phyloP scores from a whole-genome alignment of 148 eudicot species.

The Vaccinium myrtillus region DNA sequence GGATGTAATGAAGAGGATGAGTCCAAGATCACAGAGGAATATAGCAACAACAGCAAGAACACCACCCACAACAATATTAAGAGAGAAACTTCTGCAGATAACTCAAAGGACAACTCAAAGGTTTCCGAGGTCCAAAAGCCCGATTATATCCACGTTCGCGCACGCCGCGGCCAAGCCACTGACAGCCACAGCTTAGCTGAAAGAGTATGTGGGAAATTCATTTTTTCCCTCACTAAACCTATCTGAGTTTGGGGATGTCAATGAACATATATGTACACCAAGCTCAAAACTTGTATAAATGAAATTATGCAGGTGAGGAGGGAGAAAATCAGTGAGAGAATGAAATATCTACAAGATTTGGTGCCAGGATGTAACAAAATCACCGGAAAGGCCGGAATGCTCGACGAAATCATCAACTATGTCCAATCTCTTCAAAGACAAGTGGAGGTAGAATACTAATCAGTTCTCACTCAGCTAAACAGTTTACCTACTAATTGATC shows the following conservation, averaged over 20 bases:
- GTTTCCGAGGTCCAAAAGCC: constrained; percentile 55
- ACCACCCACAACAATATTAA: constrained; percentile 31
- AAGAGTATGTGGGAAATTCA: constrained; percentile 50
- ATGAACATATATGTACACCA: background rate
- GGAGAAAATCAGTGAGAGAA: constrained; percentile 92
- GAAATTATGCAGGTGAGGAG: constrained; percentile 65
- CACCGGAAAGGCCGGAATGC: constrained; percentile 98
- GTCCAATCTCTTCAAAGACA: constrained; percentile 98
- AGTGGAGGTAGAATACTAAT: constrained; percentile 71
- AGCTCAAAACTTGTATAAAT: background rate
- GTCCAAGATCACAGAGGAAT: constrained; percentile 56
- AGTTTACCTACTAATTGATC: background rate
- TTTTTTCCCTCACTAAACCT: background rate
- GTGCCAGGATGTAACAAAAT: constrained; percentile 96
- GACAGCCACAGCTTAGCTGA: constrained; percentile 99
- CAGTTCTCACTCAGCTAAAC: background rate
- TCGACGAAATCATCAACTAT: constrained; percentile 92
- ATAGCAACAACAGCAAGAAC: constrained; percentile 41
- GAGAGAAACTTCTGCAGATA: constrained; percentile 48
- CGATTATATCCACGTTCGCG: constrained; percentile 94
- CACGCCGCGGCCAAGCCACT: constrained; percentile 98
- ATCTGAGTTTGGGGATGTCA: background rate
- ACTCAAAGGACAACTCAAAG: constrained; percentile 62
- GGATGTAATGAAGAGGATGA: constrained; percentile 56
- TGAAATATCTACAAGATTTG: constrained; percentile 90